These are phyloP conservation scores for Sonneratia alba DNA, from an alignment of 345 rosid genomes.

Conservation along the genomic window DNA sequence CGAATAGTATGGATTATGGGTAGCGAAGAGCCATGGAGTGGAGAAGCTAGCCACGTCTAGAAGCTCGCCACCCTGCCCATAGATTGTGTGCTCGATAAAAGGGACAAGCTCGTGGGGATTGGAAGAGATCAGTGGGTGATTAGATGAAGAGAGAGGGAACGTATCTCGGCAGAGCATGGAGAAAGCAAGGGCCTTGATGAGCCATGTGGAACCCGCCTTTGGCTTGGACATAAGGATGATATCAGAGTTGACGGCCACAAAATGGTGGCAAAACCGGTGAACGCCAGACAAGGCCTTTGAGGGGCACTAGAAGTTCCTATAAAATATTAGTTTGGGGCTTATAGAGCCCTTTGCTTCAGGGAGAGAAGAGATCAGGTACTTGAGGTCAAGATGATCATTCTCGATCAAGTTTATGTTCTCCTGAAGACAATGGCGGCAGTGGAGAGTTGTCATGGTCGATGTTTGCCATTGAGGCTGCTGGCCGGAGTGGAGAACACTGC, in stretches of 20 bases:
- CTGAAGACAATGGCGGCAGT: too few species aligned
- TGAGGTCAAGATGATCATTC: too few species aligned
- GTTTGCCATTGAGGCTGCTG: too few species aligned
- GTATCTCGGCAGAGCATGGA: neutral
- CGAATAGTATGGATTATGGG: neutral
- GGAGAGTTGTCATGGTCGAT: too few species aligned
- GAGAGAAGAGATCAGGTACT: too few species aligned
- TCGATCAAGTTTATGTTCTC: too few species aligned
- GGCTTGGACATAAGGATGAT: neutral
- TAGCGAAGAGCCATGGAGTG: neutral
- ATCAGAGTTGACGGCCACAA: neutral
- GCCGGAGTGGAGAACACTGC: too few species aligned
- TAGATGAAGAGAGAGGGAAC: neutral
- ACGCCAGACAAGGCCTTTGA: neutral
- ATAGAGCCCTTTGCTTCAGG: too few species aligned
- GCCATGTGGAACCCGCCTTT: neutral
- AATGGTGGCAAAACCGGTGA: neutral
- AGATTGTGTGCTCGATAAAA: neutral
- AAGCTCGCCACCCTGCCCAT: neutral
- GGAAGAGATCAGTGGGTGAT: neutral
- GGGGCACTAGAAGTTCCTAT: neutral
- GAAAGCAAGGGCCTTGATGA: neutral
- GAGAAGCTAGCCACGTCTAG: neutral
- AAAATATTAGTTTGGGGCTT: neutral
- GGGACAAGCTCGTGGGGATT: constrained; percentile 4